Base-by-base conservation (phyloP, 2,329 filamentous ascomycete genomes). In the Aureobasidium mangrovei region DNA sequence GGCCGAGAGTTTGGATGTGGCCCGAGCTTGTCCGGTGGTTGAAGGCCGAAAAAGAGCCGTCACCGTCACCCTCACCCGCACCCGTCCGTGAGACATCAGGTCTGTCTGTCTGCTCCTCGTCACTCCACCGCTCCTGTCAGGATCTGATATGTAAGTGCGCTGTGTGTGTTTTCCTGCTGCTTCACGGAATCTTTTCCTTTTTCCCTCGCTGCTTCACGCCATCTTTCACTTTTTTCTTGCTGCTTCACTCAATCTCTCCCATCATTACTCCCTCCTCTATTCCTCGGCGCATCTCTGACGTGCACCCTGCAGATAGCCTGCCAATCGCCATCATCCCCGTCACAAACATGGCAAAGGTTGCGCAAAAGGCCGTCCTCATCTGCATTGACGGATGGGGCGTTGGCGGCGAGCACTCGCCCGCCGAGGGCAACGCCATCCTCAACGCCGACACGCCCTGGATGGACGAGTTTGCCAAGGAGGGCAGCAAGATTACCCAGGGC, bases 381-480 rank as follows among this genome's bases (percentile, higher is more conserved):
- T 93, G 97, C 74, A 98, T 98, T 78, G 93, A 98, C 76, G 93
- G 93, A 68, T 98, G 93, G 93, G 93, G 93, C 68, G 82, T 97
- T 65, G 82, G 91, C 65, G 83, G 83, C 60, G 84, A 85, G 62
- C 75, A 84, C 56, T 94, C 90, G 55, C 87, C 86, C 65, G 86
- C 88, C 66, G 72, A 95, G 72, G 91, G 93, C 72, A 91, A 98
- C 77, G 93, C 93, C 68, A 97, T 98, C 70, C 84, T 91, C 64
- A 88, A 88, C 60, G 93, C 91, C 63, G 80, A 95, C 61, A 97
- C 93, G 56, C 93, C 93, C 44, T 82, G 86, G 70, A 98, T 98
- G 93, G 91, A 96, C 72, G 83, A 82, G 58, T 91, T 98, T 70
- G 75, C 75, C 55, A 76, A 77, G 53, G 66, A 76, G 54, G 77